Evolutionary conservation across 2,329 filamentous ascomycete species (phyloP), one percentile per base, ranked within the genome.

Genomic region (Diplodia corticola): DNA sequence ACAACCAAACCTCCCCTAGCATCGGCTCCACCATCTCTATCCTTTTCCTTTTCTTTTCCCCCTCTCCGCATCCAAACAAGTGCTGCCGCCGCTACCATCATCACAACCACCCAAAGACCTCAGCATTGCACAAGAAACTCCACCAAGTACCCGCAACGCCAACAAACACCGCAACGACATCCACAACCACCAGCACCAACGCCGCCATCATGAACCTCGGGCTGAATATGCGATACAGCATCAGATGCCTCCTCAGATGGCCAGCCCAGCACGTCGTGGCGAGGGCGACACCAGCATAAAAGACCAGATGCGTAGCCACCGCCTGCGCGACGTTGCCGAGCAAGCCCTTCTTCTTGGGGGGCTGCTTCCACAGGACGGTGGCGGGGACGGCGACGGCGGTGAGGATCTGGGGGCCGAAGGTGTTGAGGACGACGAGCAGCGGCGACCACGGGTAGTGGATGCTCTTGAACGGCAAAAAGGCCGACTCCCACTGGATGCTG

Each of bases 141-240:
- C 86, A 89, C 73, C 93, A 83, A 64, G 92, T 85, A 0, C 92
- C 93, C 30, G 87, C 80, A 66, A 97, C 76, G n/a, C 88, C 87
- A 17, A 97, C 83, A 15, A 89, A 69, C 7, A 95, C 84, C 0
- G 86, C 85, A 2, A 95, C 84, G 4, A 96, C 69, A 74, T 98
- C 94, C 10, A 96, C 88, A 28, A 93, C 83, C 17, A 94, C 73
- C 67, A 98, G 76, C 59, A 90, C 85, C 3, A 85, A 79, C 0
- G 88, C 89, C 0, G 90, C 92, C 75, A 92, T 85, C 90, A 99
- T 91, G 80, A 94, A 99, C 30, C 94, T 82, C 54, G 95, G 95
- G 79, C 86, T 89, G 74, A 99, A 99, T 50, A 99, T 92, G 49
- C 95, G 86, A 80, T 95, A 99, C 33, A 99, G 85, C 95, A 99